Percentiles rank a stretch among this genome's conserved stretches.
These are phyloP conservation scores for Platanthera zijinensis DNA, from an alignment of 106 monocot genomes.

Conservation along the genomic window DNA sequence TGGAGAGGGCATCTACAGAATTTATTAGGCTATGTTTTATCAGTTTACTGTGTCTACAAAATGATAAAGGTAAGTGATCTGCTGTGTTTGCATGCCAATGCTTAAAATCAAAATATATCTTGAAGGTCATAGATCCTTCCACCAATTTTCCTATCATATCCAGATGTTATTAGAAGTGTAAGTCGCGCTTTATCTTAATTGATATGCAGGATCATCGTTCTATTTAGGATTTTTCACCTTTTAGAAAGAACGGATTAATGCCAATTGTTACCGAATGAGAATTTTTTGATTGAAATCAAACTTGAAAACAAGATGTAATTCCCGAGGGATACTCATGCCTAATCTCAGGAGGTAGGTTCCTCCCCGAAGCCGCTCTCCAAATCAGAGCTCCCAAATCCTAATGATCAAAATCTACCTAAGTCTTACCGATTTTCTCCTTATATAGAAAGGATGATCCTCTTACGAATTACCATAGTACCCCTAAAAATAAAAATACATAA, in stretches of 20 bases:
- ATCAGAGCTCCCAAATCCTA: no score
- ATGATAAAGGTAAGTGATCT: conserved; percentile 79
- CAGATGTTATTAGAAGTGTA: neutral
- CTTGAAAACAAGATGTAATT: no score
- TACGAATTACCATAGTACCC: no score
- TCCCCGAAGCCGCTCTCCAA: no score
- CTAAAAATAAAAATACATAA: no score
- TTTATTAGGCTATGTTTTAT: conserved; percentile 92
- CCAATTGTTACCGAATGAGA: no score
- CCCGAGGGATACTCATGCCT: no score
- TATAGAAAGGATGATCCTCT: no score
- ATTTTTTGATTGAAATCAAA: no score
- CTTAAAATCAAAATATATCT: neutral
- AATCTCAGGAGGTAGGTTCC: no score
- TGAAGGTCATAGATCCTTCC: neutral
- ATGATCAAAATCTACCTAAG: no score
- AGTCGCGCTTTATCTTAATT: neutral
- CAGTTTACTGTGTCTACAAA: conserved; percentile 94
- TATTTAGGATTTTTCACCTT: neutral
- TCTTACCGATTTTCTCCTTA: no score
- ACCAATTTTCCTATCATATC: neutral
- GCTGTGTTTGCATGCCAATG: neutral
- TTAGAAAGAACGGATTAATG: neutral
- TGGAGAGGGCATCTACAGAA: conserved; percentile 96
- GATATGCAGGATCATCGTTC: neutral